These are phyloP conservation scores for Aspergillus versicolor DNA, from an alignment of 2,329 filamentous ascomycete genomes.

Conservation along the genomic window DNA sequence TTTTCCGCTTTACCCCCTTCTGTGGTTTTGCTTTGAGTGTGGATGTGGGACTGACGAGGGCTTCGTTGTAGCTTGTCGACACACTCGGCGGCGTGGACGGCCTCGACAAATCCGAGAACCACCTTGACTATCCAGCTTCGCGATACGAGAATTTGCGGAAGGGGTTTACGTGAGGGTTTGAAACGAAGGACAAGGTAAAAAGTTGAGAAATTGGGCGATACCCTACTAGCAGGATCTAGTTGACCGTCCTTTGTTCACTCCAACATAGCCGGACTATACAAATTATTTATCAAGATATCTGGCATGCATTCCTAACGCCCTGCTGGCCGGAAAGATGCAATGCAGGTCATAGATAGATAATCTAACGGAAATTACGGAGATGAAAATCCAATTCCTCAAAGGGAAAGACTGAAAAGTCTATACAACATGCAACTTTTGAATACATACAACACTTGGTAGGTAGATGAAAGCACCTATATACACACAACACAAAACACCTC, in stretches of 20 bases:
- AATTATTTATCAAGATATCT: neutral
- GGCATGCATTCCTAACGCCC: neutral
- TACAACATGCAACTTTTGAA: neutral
- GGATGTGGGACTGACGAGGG: neutral
- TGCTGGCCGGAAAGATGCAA: neutral
- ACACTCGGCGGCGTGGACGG: neutral
- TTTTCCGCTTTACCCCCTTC: neutral
- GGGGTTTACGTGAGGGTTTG: neutral
- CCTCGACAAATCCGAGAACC: slow-evolving; percentile 11
- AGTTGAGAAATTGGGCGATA: neutral
- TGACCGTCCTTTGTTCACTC: neutral
- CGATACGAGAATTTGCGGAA: slow-evolving; percentile 14
- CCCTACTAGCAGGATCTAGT: neutral
- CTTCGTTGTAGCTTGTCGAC: slow-evolving; percentile 4
- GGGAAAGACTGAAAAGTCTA: neutral
- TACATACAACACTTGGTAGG: neutral
- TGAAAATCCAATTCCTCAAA: neutral
- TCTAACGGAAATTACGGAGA: neutral
- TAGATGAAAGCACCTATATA: neutral
- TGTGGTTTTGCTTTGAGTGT: neutral
- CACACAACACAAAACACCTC: neutral
- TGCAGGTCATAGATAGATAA: neutral
- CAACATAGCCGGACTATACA: neutral
- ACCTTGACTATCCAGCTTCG: slow-evolving; percentile 12
- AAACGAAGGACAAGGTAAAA: neutral